phyloP scores from a whole-genome alignment of 768 basidiomycete genomes.

The Termitomyces sp. region DNA sequence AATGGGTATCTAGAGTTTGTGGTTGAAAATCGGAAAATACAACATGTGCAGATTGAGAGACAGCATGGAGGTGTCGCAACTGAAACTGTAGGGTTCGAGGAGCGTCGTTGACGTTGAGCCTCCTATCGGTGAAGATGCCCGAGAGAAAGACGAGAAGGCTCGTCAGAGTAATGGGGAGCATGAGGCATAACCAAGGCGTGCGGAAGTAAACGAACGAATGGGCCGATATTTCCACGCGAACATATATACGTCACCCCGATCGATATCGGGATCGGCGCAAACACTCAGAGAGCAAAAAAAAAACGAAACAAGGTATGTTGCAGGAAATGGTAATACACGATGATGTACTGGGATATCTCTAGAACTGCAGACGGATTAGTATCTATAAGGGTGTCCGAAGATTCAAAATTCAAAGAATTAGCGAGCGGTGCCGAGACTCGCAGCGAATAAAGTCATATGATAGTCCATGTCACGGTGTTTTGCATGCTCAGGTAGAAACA shows the following conservation, averaged over 20 bases:
- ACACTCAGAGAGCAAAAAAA: neutral
- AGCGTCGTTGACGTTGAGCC: neutral
- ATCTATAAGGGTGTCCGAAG: neutral
- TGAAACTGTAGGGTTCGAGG: slow-evolving; percentile 39
- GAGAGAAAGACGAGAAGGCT: slow-evolving; percentile 44
- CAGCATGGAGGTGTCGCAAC: slow-evolving; percentile 60
- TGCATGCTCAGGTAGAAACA: slow-evolving; percentile 5
- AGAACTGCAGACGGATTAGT: neutral
- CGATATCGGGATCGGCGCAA: neutral
- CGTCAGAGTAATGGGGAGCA: slow-evolving; percentile 47
- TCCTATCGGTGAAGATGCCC: slow-evolving; percentile 19
- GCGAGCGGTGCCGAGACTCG: neutral
- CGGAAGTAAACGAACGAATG: neutral
- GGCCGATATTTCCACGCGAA: neutral
- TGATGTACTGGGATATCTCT: slow-evolving; percentile 6
- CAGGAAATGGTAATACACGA: slow-evolving; percentile 6
- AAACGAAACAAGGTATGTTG: neutral
- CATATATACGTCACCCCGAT: neutral
- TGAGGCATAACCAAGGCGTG: slow-evolving; percentile 34
- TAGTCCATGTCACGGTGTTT: neutral
- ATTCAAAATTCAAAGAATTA: neutral
- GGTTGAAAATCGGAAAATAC: slow-evolving; percentile 49
- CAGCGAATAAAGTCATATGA: neutral
- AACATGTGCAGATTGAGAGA: slow-evolving; percentile 44
- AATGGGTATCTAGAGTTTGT: slow-evolving; percentile 23